These are phyloP conservation scores for Paracorniculantispora psalliotae DNA, from an alignment of 2,329 filamentous ascomycete genomes.

Conservation along the genomic window DNA sequence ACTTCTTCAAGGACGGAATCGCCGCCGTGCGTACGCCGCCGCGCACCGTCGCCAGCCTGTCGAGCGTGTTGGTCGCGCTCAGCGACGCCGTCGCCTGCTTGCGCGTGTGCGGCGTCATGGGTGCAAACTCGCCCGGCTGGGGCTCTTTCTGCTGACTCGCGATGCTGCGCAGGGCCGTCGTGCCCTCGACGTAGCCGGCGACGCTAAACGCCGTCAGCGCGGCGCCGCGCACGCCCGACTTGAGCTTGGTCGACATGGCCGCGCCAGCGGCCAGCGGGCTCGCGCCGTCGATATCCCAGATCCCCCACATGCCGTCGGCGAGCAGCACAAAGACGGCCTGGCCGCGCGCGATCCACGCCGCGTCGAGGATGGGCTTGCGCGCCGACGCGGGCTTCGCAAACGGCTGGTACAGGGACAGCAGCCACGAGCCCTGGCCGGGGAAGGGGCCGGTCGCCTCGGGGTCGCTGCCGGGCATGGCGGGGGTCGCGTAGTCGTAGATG, in stretches of 20 bases:
- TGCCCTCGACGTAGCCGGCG: conserved; percentile 57
- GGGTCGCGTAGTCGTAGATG: conserved; percentile 55
- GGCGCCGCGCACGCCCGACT: conserved; percentile 50
- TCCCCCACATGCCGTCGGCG: conserved; percentile 62
- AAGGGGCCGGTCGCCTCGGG: conserved; percentile 47
- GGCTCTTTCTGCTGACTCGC: conserved; percentile 30
- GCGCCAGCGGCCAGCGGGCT: conserved; percentile 40
- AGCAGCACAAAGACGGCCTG: conserved; percentile 54
- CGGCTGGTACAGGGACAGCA: conserved; percentile 56
- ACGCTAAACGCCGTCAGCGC: conserved; percentile 54
- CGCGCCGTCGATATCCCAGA: conserved; percentile 61
- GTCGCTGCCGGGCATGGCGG: conserved; percentile 48
- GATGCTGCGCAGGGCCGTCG: conserved; percentile 46
- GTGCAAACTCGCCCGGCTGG: conserved; percentile 50
- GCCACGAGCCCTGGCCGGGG: conserved; percentile 58
- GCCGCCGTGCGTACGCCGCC: conserved; percentile 49
- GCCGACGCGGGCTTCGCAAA: conserved; percentile 45
- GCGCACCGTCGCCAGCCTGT: conserved; percentile 46
- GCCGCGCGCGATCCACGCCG: conserved; percentile 57
- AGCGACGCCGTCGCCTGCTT: conserved; percentile 46
- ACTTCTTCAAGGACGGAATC: conserved; percentile 38
- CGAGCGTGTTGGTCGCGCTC: conserved; percentile 39
- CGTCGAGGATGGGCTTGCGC: conserved; percentile 57
- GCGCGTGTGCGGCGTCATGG: conserved; percentile 59
- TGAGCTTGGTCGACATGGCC: conserved; percentile 45